phyloP scores from a whole-genome alignment of 2,329 filamentous ascomycete genomes.

The Chaetomiaceae sp. region DNA sequence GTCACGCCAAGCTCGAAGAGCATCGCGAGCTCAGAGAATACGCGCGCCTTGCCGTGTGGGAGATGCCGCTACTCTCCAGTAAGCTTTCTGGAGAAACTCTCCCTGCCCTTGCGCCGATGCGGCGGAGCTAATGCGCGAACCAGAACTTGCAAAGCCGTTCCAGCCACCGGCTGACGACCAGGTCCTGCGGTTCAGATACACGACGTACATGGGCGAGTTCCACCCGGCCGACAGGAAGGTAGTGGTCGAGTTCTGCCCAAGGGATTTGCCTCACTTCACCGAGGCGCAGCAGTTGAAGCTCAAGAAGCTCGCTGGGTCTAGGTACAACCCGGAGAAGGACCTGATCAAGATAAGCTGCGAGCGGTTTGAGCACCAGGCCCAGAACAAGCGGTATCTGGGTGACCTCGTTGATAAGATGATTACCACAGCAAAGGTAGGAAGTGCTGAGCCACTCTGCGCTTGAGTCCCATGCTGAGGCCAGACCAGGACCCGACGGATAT shows the following conservation, averaged over 20 bases:
- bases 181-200: slow-evolving; percentile 91
- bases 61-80: slow-evolving; percentile 89
- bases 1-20: slow-evolving; percentile 81
- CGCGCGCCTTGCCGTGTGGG: slow-evolving; percentile 83
- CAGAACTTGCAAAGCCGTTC: slow-evolving; percentile 82
- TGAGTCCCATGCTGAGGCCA: slow-evolving; percentile 11
- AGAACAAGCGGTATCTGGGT: slow-evolving; percentile 94
- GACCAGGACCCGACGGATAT: slow-evolving; percentile 65
- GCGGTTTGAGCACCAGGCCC: slow-evolving; percentile 78
- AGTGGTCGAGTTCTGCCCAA: slow-evolving; percentile 79
- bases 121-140: slow-evolving; percentile 17
- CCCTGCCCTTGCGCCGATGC: neutral
- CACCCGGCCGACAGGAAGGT: slow-evolving; percentile 93
- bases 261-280: slow-evolving; percentile 63
- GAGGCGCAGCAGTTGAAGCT: slow-evolving; percentile 70
- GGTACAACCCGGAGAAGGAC: slow-evolving; percentile 82
- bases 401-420: slow-evolving; percentile 73
- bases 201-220: slow-evolving; percentile 88
- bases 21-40: slow-evolving; percentile 87
- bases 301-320: slow-evolving; percentile 76
- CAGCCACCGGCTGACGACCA: slow-evolving; percentile 61
- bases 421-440: slow-evolving; percentile 61
- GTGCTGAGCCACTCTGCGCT: neutral
- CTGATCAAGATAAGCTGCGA: slow-evolving; percentile 88
- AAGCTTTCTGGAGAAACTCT: slow-evolving; percentile 35